phyloP scores from a whole-genome alignment of 2,329 filamentous ascomycete species.

The Aspergillus phoenicis region DNA sequence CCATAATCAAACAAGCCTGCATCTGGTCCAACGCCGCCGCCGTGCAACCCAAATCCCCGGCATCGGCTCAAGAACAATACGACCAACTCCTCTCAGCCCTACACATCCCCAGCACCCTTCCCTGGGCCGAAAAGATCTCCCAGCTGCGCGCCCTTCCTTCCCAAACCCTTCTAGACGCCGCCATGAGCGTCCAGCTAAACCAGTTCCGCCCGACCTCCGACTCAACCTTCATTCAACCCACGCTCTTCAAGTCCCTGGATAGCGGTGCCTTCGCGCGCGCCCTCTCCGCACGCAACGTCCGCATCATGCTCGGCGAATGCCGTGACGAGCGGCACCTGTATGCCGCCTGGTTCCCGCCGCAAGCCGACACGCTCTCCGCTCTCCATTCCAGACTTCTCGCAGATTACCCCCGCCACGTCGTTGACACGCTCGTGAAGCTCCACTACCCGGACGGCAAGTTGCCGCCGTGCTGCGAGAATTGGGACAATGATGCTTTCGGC shows the following conservation, averaged over 20 bases:
- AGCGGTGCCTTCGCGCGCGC: conserved; percentile 51
- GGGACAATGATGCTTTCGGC: conserved; percentile 55
- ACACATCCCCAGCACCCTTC: conserved; percentile 45
- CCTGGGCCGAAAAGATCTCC: conserved; percentile 49
- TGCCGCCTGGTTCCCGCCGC: conserved; percentile 53
- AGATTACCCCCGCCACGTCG: conserved; percentile 53
- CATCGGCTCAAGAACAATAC: conserved; percentile 55
- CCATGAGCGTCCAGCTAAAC: conserved; percentile 48
- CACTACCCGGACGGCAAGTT: conserved; percentile 49
- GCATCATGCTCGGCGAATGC: conserved; percentile 58
- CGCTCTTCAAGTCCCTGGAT: conserved; percentile 51
- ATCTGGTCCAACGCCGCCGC: conserved; percentile 59
- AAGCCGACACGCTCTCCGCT: conserved; percentile 41
- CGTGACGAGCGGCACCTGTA: conserved; percentile 58
- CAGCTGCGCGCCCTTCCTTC: conserved; percentile 47
- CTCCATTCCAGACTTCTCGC: conserved; percentile 53
- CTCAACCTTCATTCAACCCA: conserved; percentile 48
- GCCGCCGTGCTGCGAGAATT: conserved; percentile 46
- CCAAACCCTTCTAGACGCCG: conserved; percentile 47
- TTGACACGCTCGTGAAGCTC: conserved; percentile 47
- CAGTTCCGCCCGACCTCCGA: conserved; percentile 60
- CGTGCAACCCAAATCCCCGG: conserved; percentile 54
- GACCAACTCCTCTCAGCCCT: conserved; percentile 52
- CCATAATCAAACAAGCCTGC: conserved; percentile 54
- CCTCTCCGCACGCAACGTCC: conserved; percentile 50